These are phyloP conservation scores for Echites panduratus DNA, from an alignment of 257 asterid genomes.

Conservation along the genomic window DNA sequence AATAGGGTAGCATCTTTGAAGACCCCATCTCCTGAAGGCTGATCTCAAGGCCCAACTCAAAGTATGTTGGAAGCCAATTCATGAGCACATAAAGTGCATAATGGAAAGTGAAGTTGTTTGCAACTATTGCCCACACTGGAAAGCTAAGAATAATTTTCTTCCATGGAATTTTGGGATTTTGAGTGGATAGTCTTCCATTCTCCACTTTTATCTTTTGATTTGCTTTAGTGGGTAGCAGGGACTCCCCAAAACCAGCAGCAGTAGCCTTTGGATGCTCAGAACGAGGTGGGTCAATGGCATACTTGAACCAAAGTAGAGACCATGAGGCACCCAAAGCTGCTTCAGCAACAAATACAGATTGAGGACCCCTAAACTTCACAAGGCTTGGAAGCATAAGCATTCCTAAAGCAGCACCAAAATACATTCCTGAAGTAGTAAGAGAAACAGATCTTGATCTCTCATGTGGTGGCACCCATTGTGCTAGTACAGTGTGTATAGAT, in stretches of 20 bases:
- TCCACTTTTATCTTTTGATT: slow-evolving; percentile 40
- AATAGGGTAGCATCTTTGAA: slow-evolving; percentile 86
- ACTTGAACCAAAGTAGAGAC: slow-evolving; percentile 76
- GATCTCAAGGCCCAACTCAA: slow-evolving; percentile 68
- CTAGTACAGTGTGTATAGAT: slow-evolving; percentile 87
- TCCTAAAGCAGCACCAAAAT: slow-evolving; percentile 82
- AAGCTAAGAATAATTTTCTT: slow-evolving; percentile 52
- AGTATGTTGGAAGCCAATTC: slow-evolving; percentile 98
- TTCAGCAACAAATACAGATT: slow-evolving; percentile 72
- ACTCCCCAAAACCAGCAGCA: slow-evolving; percentile 79
- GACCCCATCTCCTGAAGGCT: slow-evolving; percentile 97
- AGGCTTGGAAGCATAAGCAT: slow-evolving; percentile 76
- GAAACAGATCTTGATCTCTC: slow-evolving; percentile 89
- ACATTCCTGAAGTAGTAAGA: slow-evolving; percentile 90
- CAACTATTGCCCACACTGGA: slow-evolving; percentile 93
- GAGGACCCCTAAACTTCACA: slow-evolving; percentile 68
- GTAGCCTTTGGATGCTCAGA: slow-evolving; percentile 88
- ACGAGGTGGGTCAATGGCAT: slow-evolving; percentile 79
- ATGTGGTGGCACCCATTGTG: slow-evolving; percentile 97
- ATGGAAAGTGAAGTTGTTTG: slow-evolving; percentile 83
- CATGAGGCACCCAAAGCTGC: slow-evolving; percentile 76
- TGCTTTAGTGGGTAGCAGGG: slow-evolving; percentile 54
- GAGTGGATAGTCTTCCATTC: slow-evolving; percentile 39
- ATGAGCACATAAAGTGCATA: slow-evolving; percentile 86
- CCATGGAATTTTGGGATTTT: slow-evolving; percentile 64